Conservation (phyloP, 768 basidiomycete species). For the Boletus pseudopeckii region DNA sequence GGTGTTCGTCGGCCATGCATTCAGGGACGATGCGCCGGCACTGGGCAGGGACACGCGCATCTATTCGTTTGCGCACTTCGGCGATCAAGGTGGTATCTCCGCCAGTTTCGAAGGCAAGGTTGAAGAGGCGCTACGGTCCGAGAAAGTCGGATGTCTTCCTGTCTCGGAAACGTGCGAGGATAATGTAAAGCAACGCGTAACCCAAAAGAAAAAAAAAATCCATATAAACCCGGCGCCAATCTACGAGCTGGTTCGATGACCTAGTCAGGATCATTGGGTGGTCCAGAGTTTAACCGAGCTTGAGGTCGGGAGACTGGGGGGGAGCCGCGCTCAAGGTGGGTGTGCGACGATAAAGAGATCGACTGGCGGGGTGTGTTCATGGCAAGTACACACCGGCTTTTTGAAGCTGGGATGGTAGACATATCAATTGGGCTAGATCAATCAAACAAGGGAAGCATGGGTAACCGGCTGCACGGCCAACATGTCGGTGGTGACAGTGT, state of each 20-base stretch:
- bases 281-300: not conserved
- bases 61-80: not conserved
- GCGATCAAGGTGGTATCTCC: not conserved
- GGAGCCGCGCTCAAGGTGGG: not conserved
- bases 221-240: not conserved
- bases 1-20: not conserved
- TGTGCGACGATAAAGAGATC: too few relatives aligned
- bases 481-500: not conserved
- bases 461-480: not conserved
- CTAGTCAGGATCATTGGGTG: not conserved
- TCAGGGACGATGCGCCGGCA: too few relatives aligned
- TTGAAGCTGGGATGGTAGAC: not conserved
- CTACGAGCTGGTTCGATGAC: too few relatives aligned
- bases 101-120: not conserved
- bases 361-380: not conserved
- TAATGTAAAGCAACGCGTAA: not conserved
- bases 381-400: not conserved
- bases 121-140: not conserved
- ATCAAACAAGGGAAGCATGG: not conserved
- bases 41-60: not conserved
- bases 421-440: too few relatives aligned
- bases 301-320: not conserved
- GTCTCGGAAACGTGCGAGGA: too few relatives aligned
- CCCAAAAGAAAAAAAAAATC: too few relatives aligned
- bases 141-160: too few relatives aligned